Evolutionary conservation across 2,329 filamentous ascomycete genomes (phyloP), one percentile per base, ranked within the genome.

Genomic region (Xylaria sp.): DNA sequence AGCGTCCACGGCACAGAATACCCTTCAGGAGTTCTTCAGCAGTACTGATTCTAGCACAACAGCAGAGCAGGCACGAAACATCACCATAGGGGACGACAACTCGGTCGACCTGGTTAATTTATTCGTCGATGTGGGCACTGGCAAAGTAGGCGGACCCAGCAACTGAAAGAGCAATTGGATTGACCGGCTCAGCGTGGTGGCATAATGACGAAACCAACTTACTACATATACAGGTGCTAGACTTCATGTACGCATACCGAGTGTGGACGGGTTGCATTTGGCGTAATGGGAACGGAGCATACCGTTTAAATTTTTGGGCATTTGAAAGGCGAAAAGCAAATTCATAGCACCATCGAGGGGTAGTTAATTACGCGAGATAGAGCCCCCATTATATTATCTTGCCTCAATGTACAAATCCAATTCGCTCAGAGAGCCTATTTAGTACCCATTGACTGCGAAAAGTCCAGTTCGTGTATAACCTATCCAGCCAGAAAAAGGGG

Each of bases 21-120:
- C 78, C 3, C 80, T 91, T 13, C 86, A 90, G 75, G 79, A 76
- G 1, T 87, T 90, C 72, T 89, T 91, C 72, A 82, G 80, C 9
- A 74, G 76, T 18, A 81, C 81, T 10, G 76, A 75, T 58, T 74
- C 78, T 31, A 76, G 69, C 8, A 75, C 77, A 28, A 77, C 78
- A 15, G 65, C 76, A 12, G 75, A 78, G 3, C 75, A 84, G 62
- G 84, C 84, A 58, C 72, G 73, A 59, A 81, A 82, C 66, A 67
- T 87, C 37, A 79, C 79, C 7, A 77, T 87, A 37, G 83, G 84
- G 9, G 79, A 79, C 44, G 76, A 80, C 25, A 85, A 84, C 74
- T 84, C 81, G 41, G 81, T 88, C 65, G 83, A 89, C 73, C 76
- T 89, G 63, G 81, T 88, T 20, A 80, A 83, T 65, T 82, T 85